Conservation (phyloP, 1,284 basidiomycete species). For the Cryptococcus sp. region DNA sequence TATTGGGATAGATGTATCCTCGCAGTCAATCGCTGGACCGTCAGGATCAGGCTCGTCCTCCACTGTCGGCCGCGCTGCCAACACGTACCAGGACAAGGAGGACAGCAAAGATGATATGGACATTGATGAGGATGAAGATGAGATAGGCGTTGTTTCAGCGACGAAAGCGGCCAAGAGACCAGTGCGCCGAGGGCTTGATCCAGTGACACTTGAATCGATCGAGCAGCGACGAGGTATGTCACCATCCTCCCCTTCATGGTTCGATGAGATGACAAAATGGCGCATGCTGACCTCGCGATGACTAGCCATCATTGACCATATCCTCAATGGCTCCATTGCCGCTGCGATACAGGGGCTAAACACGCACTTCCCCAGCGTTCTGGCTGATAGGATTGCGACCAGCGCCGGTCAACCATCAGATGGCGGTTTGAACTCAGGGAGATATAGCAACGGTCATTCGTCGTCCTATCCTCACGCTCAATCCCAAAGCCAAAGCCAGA, state of each 20-base stretch:
- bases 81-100: background rate
- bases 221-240: slow-evolving; percentile 42
- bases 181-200: slow-evolving; percentile 18
- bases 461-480: background rate
- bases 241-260: background rate
- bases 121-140: slow-evolving; percentile 11
- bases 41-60: no score
- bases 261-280: background rate
- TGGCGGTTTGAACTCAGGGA: background rate
- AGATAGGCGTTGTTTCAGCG: slow-evolving; percentile 3
- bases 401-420: background rate
- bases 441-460: slow-evolving; percentile 8
- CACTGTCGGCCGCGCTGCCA: no score
- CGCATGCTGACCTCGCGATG: slow-evolving; percentile 2
- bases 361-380: slow-evolving; percentile 41
- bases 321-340: slow-evolving; percentile 43
- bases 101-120: background rate
- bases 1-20: no score
- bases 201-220: slow-evolving; percentile 27
- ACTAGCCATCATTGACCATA: slow-evolving; percentile 42
- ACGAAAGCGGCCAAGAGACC: slow-evolving; percentile 4
- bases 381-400: slow-evolving; percentile 15
- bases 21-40: no score
- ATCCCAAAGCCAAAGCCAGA: background rate
- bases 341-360: slow-evolving; percentile 40